phyloP scores from a whole-genome alignment of 2,329 filamentous ascomycete genomes.

The Penicillium verrucosum region DNA sequence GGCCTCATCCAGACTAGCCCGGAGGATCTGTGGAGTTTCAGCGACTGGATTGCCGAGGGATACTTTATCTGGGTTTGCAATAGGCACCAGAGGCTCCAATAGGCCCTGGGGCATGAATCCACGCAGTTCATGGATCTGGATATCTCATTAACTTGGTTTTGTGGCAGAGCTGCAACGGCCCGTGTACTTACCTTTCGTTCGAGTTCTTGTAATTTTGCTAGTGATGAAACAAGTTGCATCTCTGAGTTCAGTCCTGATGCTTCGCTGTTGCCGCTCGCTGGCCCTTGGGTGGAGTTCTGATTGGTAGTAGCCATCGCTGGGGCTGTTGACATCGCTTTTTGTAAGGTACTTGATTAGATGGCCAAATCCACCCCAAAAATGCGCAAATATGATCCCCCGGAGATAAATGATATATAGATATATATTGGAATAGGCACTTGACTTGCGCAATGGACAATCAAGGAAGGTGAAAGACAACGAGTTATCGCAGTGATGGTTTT shows the following conservation, averaged over 20 bases:
- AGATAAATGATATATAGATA: neutral
- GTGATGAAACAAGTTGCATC: constrained; percentile 38
- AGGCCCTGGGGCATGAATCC: constrained; percentile 41
- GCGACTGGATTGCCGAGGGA: constrained; percentile 20
- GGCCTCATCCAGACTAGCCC: constrained; percentile 34
- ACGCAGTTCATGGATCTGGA: constrained; percentile 44
- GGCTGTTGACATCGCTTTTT: neutral
- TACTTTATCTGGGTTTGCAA: constrained; percentile 32
- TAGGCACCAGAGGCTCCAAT: constrained; percentile 39
- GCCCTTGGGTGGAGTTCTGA: neutral
- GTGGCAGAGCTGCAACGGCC: neutral
- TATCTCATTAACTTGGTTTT: constrained; percentile 7
- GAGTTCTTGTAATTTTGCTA: constrained; percentile 41
- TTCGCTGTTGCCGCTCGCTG: neutral
- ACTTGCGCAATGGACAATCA: neutral
- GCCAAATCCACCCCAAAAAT: neutral
- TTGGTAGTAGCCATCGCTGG: neutral
- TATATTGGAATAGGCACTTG: neutral
- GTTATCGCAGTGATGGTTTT: neutral
- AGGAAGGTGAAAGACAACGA: neutral
- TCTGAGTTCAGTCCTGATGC: constrained; percentile 28
- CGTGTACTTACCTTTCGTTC: constrained; percentile 30
- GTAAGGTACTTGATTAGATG: neutral
- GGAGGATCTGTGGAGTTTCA: constrained; percentile 37
- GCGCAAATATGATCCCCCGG: neutral